phyloP scores from a whole-genome alignment of 176 grass and related monocot genomes.

The Carex cristatella region DNA sequence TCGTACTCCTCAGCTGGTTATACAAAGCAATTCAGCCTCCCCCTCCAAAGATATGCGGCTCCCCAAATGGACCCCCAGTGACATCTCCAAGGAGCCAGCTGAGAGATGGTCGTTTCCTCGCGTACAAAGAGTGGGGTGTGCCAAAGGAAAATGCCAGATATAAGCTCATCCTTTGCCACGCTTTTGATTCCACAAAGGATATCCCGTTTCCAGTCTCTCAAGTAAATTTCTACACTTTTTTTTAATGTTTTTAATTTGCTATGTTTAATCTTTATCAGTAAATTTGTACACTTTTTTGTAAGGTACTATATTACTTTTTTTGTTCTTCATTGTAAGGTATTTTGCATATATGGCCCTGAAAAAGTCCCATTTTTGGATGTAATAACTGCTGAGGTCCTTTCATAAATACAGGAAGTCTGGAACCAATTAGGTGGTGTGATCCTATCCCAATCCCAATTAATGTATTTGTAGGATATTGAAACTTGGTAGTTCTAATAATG shows the following conservation, averaged over 20 bases:
- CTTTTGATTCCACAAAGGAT: constrained; percentile 62
- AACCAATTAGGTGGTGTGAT: background rate
- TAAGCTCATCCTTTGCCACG: constrained; percentile 57
- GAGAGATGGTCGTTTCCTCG: constrained; percentile 47
- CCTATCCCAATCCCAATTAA: background rate
- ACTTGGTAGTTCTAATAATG: background rate
- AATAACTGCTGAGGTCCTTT: background rate
- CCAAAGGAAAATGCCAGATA: constrained; percentile 46
- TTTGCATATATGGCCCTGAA: background rate
- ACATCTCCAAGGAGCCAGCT: constrained; percentile 65
- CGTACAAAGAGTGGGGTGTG: constrained; percentile 48
- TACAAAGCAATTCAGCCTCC: constrained; percentile 50
- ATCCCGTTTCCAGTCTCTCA: constrained; percentile 42
- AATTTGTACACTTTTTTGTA: too few relatives aligned
- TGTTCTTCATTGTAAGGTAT: background rate
- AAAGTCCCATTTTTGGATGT: background rate
- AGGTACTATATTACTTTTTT: background rate
- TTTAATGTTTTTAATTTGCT: background rate
- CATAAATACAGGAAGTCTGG: background rate
- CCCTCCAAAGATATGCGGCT: constrained; percentile 39
- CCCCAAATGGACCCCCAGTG: constrained; percentile 45
- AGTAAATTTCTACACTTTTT: constrained; percentile 28
- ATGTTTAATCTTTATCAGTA: background rate
- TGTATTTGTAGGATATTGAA: background rate
- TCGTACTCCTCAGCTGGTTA: constrained; percentile 36